phyloP scores from a whole-genome alignment of 163 green algal genomes.

The Volvox carteri region DNA sequence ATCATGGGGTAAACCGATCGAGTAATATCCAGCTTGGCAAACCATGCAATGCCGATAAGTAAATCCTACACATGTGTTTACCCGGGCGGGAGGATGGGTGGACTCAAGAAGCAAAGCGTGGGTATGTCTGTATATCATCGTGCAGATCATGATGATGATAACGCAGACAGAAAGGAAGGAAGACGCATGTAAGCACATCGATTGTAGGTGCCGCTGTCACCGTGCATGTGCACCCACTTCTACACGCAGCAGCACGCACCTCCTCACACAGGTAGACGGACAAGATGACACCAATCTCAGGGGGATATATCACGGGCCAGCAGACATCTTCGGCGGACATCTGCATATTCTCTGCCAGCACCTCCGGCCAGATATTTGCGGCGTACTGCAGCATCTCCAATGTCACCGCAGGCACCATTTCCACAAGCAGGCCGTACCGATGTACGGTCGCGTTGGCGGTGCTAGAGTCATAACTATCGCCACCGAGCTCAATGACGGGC shows the following conservation, averaged over 20 bases:
- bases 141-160: too few relatives aligned
- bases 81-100: too few relatives aligned
- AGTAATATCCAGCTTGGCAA: neutral
- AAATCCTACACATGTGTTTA: neutral
- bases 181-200: too few relatives aligned
- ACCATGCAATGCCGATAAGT: neutral
- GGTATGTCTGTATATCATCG: too few relatives aligned
- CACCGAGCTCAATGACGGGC: too few relatives aligned
- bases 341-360: neutral
- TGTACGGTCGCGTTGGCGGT: too few relatives aligned
- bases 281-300: neutral
- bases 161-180: too few relatives aligned
- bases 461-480: too few relatives aligned
- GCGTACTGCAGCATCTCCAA: neutral
- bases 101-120: too few relatives aligned
- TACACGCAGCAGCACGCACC: too few relatives aligned
- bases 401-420: neutral
- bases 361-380: neutral
- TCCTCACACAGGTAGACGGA: neutral
- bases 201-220: too few relatives aligned
- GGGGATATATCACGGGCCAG: neutral
- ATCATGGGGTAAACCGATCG: neutral
- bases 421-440: constrained; percentile 1
- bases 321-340: neutral
- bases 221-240: too few relatives aligned